Percentiles rank a stretch among this genome's conserved stretches.
These are phyloP conservation scores for Mallotus nudiflorus DNA, from an alignment of 345 rosid genomes.

Conservation along the genomic window DNA sequence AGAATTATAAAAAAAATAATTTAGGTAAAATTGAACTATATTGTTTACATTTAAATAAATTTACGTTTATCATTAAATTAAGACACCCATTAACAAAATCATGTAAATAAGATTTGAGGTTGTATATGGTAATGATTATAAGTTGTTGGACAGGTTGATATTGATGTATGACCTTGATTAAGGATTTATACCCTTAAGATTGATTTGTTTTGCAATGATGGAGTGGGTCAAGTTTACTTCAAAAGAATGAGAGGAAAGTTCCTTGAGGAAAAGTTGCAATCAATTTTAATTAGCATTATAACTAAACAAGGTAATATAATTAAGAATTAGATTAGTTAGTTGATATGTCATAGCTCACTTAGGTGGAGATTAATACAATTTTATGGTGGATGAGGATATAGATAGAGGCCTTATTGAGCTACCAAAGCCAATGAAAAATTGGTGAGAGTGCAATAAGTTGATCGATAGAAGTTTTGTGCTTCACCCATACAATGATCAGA, in stretches of 20 bases:
- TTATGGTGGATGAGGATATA: background rate
- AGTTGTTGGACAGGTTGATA: too few species aligned
- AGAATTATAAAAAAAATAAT: too few species aligned
- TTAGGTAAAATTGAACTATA: too few species aligned
- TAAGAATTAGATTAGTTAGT: background rate
- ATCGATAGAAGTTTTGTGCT: too few species aligned
- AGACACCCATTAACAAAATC: background rate
- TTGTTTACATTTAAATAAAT: background rate
- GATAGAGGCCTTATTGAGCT: too few species aligned
- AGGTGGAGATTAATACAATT: background rate
- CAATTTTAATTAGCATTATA: background rate
- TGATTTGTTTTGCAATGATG: background rate
- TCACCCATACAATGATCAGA: too few species aligned
- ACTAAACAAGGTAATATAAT: background rate
- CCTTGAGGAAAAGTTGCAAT: background rate
- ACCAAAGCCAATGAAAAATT: too few species aligned
- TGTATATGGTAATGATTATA: too few species aligned
- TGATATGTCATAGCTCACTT: background rate
- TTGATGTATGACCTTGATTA: background rate
- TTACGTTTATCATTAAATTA: background rate
- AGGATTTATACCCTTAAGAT: background rate
- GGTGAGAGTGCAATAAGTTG: too few species aligned
- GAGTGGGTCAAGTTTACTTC: background rate
- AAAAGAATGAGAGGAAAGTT: background rate
- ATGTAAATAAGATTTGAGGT: too few species aligned